Conservation (phyloP, 495 filamentous ascomycete species). For the Daldinia concentrica region DNA sequence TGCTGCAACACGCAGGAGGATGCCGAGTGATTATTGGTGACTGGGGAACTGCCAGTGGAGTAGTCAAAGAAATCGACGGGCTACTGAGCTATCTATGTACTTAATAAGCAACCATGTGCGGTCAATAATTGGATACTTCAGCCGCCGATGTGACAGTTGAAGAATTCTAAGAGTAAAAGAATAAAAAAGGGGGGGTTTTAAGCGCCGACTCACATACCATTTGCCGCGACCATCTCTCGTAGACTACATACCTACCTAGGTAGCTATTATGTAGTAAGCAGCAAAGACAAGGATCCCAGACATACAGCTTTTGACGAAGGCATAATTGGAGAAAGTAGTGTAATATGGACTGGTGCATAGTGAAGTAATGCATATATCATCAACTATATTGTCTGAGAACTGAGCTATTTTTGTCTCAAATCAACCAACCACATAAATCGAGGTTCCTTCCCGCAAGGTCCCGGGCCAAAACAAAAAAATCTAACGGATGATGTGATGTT, state of each 20-base stretch:
- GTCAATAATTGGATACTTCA: slow-evolving; percentile 33
- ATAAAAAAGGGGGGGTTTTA: not conserved
- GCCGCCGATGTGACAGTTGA: slow-evolving; percentile 36
- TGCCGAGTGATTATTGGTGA: slow-evolving; percentile 42
- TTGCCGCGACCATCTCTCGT: slow-evolving; percentile 29
- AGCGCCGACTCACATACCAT: slow-evolving; percentile 22
- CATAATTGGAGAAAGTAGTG: not conserved
- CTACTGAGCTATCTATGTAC: slow-evolving; percentile 13
- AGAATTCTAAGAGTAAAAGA: slow-evolving; percentile 17
- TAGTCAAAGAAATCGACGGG: slow-evolving; percentile 16
- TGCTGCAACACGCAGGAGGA: slow-evolving; percentile 38
- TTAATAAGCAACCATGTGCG: slow-evolving; percentile 31
- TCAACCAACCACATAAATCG: not conserved
- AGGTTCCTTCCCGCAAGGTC: not conserved
- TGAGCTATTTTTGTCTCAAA: not conserved
- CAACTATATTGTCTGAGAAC: not conserved
- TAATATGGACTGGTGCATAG: not conserved
- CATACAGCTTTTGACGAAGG: not conserved
- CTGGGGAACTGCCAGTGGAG: slow-evolving; percentile 38
- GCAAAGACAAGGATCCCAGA: not conserved
- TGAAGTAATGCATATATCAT: not conserved
- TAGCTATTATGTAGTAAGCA: not conserved
- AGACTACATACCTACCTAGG: no score
- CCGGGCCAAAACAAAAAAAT: no score
- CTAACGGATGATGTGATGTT: not conserved